Evolutionary conservation across 805 yeast species (phyloP).

Genomic region (Candida schatavii): DNA sequence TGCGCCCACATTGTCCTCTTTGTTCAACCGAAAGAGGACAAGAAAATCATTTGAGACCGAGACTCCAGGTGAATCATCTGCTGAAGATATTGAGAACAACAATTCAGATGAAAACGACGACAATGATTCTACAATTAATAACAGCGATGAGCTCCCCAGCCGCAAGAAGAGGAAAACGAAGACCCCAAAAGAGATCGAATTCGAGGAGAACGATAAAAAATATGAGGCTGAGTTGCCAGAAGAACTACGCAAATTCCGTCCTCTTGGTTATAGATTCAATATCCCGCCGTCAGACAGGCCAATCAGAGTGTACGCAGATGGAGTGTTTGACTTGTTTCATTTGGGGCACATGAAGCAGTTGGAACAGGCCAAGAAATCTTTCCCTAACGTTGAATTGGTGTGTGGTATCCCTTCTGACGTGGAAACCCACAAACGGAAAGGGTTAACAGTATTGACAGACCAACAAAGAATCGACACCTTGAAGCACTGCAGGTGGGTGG

Average conservation of each 20-base stretch:
- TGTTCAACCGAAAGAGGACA: slow-evolving; percentile 25
- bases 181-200: slow-evolving; percentile 26
- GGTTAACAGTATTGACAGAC: slow-evolving; percentile 87
- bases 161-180: slow-evolving; percentile 21
- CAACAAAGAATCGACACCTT: slow-evolving; percentile 88
- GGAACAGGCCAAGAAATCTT: slow-evolving; percentile 93
- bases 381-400: slow-evolving; percentile 78
- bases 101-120: not conserved
- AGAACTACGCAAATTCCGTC: slow-evolving; percentile 73
- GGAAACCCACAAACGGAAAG: slow-evolving; percentile 89
- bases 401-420: slow-evolving; percentile 91
- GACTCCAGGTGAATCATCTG: slow-evolving; percentile 16
- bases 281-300: slow-evolving; percentile 84
- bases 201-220: slow-evolving; percentile 50
- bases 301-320: slow-evolving; percentile 94
- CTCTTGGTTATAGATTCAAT: slow-evolving; percentile 73
- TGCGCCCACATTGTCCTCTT: slow-evolving; percentile 34
- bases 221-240: slow-evolving; percentile 66
- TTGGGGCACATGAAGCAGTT: slow-evolving; percentile 97
- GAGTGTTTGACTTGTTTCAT: slow-evolving; percentile 95
- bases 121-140: not conserved
- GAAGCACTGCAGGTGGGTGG: slow-evolving; percentile 95
- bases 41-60: slow-evolving; percentile 13
- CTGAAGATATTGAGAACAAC: slow-evolving; percentile 16
- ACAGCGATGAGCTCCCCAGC: not conserved